Percentiles rank a stretch among this genome's conserved stretches.
Evolutionary conservation across 2,329 filamentous ascomycete genomes (phyloP).

Genomic region (Cladosporium cucumerinum): DNA sequence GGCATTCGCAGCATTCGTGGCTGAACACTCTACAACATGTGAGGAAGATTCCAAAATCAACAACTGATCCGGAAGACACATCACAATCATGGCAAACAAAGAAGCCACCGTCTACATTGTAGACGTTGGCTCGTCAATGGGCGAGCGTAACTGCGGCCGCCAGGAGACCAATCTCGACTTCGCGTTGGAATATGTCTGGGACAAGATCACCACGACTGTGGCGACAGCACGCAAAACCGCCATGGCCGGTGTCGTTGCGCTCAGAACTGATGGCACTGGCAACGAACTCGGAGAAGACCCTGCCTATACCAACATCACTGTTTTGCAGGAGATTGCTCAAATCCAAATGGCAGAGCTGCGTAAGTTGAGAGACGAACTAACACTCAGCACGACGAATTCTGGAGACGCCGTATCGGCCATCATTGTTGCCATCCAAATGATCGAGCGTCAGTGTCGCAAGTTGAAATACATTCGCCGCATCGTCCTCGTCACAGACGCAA

Average conservation of each 20-base stretch:
- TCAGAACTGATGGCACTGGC: constrained; percentile 72
- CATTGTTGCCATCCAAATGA: constrained; percentile 83
- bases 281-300: constrained; percentile 65
- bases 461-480: constrained; percentile 79
- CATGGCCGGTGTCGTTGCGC: constrained; percentile 73
- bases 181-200: constrained; percentile 90
- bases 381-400: constrained; percentile 61
- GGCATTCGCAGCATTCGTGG: neutral
- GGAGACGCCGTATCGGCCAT: constrained; percentile 87
- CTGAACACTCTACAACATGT: neutral
- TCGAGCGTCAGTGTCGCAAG: constrained; percentile 72
- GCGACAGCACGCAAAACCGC: constrained; percentile 70
- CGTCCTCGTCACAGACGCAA: constrained; percentile 79
- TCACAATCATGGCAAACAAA: constrained; percentile 73
- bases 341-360: constrained; percentile 67
- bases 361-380: constrained; percentile 60
- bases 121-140: constrained; percentile 86
- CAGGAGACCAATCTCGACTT: constrained; percentile 80
- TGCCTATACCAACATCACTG: constrained; percentile 76
- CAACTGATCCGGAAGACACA: neutral
- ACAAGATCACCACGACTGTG: constrained; percentile 75
- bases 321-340: constrained; percentile 64
- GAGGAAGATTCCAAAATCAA: neutral
- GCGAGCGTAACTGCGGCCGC: constrained; percentile 65
- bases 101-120: constrained; percentile 90